Evolutionary conservation across 2,329 filamentous ascomycete species (phyloP).

Genomic region (Neopestalotiopsis sp.): DNA sequence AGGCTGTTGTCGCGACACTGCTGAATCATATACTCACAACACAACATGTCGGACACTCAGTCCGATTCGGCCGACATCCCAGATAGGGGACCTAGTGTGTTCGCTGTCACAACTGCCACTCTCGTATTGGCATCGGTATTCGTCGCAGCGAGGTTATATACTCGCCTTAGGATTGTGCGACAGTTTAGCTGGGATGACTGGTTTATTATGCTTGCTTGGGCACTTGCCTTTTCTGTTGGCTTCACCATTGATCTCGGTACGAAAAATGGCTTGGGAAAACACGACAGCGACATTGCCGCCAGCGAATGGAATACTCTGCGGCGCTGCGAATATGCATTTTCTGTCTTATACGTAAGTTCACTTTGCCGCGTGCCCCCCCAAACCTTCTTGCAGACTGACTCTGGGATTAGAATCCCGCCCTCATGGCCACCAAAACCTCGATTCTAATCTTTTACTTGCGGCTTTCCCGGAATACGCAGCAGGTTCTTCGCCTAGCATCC

Average conservation of each 20-base stretch:
- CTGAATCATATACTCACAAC: background rate
- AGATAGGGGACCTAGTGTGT: slow-evolving; percentile 64
- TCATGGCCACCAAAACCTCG: slow-evolving; percentile 93
- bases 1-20: slow-evolving; percentile 6
- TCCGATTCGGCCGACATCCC: slow-evolving; percentile 37
- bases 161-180: slow-evolving; percentile 74
- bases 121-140: slow-evolving; percentile 75
- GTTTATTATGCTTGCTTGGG: slow-evolving; percentile 81
- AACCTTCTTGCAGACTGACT: background rate
- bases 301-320: slow-evolving; percentile 58
- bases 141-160: slow-evolving; percentile 75
- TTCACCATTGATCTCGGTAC: slow-evolving; percentile 70
- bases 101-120: slow-evolving; percentile 73
- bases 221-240: slow-evolving; percentile 69
- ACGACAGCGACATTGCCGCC: slow-evolving; percentile 63
- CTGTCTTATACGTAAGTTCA: slow-evolving; percentile 61
- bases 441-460: slow-evolving; percentile 89
- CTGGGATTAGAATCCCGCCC: slow-evolving; percentile 73
- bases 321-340: slow-evolving; percentile 67
- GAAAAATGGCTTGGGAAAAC: slow-evolving; percentile 68
- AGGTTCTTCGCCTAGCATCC: slow-evolving; percentile 80
- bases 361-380: background rate
- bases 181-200: slow-evolving; percentile 79
- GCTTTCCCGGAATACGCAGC: slow-evolving; percentile 77
- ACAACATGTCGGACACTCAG: slow-evolving; percentile 10